Conservation (phyloP, 192 early-diverging fungal species). For the Radiomyces spectabilis region DNA sequence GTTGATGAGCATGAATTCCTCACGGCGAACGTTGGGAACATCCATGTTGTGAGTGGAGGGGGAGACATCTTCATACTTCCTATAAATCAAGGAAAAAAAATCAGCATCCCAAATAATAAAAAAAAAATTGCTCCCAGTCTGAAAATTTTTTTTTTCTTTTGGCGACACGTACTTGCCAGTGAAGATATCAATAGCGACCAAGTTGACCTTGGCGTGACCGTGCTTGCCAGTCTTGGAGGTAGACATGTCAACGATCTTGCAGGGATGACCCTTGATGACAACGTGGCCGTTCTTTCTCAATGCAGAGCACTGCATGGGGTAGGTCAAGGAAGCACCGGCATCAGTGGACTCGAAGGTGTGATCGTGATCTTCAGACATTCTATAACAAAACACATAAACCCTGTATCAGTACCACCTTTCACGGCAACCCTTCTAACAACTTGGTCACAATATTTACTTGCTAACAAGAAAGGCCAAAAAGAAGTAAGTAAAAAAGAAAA, state of each 20-base stretch:
- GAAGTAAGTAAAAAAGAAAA: too few relatives aligned
- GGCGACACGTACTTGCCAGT: conserved; percentile 76
- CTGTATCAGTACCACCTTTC: not conserved
- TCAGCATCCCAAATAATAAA: not conserved
- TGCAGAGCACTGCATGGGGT: conserved; percentile 98
- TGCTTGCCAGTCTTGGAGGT: conserved; percentile 99
- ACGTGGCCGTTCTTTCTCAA: conserved; percentile 98
- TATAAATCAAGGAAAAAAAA: conserved; percentile 1
- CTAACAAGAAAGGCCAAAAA: too few relatives aligned
- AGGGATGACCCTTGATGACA: conserved; percentile 97
- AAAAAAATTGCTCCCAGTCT: not conserved
- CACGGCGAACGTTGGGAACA: conserved; percentile 89
- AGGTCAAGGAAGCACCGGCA: conserved; percentile 89
- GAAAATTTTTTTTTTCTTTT: not conserved
- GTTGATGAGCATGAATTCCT: conserved; percentile 80
- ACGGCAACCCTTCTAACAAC: too few relatives aligned
- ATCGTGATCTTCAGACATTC: conserved; percentile 59
- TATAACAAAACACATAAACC: conserved; percentile 1
- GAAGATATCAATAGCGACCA: conserved; percentile 94
- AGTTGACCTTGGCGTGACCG: conserved; percentile 99
- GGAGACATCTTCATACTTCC: conserved; percentile 97
- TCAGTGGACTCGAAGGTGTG: conserved; percentile 66
- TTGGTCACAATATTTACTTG: too few relatives aligned
- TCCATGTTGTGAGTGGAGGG: conserved; percentile 99
- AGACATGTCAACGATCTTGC: conserved; percentile 99